Percentiles rank a stretch among this genome's conserved stretches.
These are phyloP conservation scores for Eutrema yunnanense DNA, from an alignment of 345 rosid species.

Conservation along the genomic window DNA sequence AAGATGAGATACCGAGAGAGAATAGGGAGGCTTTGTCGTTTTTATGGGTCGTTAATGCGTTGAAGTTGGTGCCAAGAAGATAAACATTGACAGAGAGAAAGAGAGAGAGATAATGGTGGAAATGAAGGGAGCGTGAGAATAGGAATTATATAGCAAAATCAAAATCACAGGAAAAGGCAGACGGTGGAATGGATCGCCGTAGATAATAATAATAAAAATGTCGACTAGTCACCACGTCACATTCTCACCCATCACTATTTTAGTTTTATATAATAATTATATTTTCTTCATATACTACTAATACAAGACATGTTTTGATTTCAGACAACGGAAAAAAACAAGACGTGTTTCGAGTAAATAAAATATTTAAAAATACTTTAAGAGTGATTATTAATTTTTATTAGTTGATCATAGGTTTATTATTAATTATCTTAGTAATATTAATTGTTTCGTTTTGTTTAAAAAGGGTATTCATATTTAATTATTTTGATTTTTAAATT, in stretches of 20 bases:
- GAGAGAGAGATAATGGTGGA: conserved; percentile 1
- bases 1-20: conserved; percentile 13
- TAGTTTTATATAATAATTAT: no score
- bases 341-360: background rate
- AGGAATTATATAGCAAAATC: conserved; percentile 14
- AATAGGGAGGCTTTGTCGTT: conserved; percentile 17
- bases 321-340: background rate
- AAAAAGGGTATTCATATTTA: no score
- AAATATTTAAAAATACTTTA: no score
- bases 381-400: no score
- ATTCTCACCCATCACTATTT: background rate
- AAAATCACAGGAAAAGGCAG: background rate
- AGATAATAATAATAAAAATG: conserved; percentile 13
- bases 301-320: conserved; percentile 1
- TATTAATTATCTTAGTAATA: no score
- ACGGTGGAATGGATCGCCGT: conserved; percentile 7
- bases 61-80: conserved; percentile 27
- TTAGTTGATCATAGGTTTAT: no score
- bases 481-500: no score
- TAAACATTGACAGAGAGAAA: conserved; percentile 7
- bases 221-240: conserved; percentile 26
- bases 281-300: background rate
- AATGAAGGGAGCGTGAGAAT: conserved; percentile 1
- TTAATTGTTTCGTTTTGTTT: no score
- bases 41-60: background rate